Conservation (phyloP, 2,329 filamentous ascomycete genomes). For the Colletotrichum tamarilloi region DNA sequence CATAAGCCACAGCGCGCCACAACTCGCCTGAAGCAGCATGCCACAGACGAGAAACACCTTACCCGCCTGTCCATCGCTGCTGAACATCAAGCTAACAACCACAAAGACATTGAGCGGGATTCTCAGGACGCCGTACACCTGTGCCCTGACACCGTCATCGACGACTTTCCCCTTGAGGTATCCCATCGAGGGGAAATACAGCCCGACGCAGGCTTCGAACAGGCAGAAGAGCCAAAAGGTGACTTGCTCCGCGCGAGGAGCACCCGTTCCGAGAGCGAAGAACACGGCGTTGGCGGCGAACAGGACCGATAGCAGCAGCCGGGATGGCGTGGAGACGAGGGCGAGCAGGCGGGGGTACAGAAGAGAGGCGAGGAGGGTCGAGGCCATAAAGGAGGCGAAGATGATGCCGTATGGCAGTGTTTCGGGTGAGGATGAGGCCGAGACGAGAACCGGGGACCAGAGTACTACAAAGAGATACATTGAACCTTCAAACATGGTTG, state of each 20-base stretch:
- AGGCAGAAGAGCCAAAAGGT: conserved; percentile 66
- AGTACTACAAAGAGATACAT: conserved; percentile 72
- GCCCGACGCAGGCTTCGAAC: conserved; percentile 66
- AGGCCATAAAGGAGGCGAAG: conserved; percentile 69
- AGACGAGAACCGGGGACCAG: conserved; percentile 63
- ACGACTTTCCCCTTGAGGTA: conserved; percentile 63
- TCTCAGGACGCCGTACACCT: conserved; percentile 64
- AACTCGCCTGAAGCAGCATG: conserved; percentile 43
- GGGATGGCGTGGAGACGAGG: conserved; percentile 28
- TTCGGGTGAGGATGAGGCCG: conserved; percentile 41
- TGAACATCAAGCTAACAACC: conserved; percentile 57
- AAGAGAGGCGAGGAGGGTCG: conserved; percentile 69
- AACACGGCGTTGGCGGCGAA: conserved; percentile 49
- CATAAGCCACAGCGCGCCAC: conserved; percentile 41
- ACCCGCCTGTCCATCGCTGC: conserved; percentile 41
- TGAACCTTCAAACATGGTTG: conserved; percentile 67
- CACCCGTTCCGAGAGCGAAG: conserved; percentile 44
- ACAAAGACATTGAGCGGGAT: conserved; percentile 70
- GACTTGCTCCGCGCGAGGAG: conserved; percentile 48
- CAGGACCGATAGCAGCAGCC: conserved; percentile 51
- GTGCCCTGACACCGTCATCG: conserved; percentile 62
- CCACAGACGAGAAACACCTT: conserved; percentile 47
- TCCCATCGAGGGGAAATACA: conserved; percentile 67
- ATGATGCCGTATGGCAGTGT: conserved; percentile 61
- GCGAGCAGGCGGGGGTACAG: conserved; percentile 49